A percentile compares a stretch with the other conserved stretches of the same genome.
phyloP scores from a whole-genome alignment of 306 rosid species.

The Argentina anserina region DNA sequence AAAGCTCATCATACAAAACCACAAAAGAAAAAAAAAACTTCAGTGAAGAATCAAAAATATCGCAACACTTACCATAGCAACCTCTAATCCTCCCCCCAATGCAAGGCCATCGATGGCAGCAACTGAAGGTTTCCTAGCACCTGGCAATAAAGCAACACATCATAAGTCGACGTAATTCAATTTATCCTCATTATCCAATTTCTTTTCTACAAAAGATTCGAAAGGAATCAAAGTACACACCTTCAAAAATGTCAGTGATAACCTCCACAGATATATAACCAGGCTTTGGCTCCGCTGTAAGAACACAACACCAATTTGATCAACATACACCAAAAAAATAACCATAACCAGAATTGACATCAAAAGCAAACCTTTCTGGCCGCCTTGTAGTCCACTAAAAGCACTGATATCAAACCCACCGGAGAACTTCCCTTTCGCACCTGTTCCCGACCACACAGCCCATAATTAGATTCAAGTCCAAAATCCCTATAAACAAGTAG shows the following conservation, averaged over 20 bases:
- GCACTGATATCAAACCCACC: conserved; percentile 90
- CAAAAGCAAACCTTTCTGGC: conserved; percentile 45
- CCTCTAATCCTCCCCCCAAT: conserved; percentile 96
- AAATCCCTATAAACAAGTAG: background rate
- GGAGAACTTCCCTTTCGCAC: conserved; percentile 88
- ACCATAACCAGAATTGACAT: no score
- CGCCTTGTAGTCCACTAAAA: conserved; percentile 61
- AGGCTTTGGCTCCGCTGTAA: conserved; percentile 45
- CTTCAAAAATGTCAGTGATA: conserved; percentile 70
- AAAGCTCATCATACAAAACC: background rate
- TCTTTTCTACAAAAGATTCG: background rate
- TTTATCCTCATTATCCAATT: background rate
- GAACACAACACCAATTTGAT: conserved; percentile 21
- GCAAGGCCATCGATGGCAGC: conserved; percentile 99
- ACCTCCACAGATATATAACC: conserved; percentile 70
- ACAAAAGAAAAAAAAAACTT: background rate
- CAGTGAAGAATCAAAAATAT: background rate
- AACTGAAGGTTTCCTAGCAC: conserved; percentile 78
- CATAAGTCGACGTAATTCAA: conserved; percentile 1
- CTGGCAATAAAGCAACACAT: conserved; percentile 38
- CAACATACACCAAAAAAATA: no score
- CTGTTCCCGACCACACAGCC: conserved; percentile 33
- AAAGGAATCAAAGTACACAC: conserved; percentile 24
- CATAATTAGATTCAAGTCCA: conserved; percentile 3
- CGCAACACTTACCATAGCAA: conserved; percentile 74